These are phyloP conservation scores for Leccinum truebloodii DNA, from an alignment of 768 basidiomycete species.

Conservation along the genomic window DNA sequence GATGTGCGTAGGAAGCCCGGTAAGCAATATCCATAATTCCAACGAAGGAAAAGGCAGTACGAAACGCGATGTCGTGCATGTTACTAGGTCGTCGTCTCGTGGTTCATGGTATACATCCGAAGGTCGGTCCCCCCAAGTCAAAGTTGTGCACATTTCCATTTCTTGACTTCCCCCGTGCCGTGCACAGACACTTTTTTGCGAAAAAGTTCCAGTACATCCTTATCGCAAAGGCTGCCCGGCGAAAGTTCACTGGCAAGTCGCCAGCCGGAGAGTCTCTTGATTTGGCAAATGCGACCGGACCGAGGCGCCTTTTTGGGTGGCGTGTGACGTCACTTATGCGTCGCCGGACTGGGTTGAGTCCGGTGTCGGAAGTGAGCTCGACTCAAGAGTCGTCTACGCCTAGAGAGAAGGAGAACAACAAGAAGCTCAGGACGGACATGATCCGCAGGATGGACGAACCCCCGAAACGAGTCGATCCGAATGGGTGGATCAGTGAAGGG, in stretches of 20 bases:
- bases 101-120: constrained; percentile 80
- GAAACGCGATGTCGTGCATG: not conserved
- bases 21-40: constrained; percentile 37
- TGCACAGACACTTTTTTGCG: constrained; percentile 54
- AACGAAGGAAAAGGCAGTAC: not conserved
- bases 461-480: constrained; percentile 72
- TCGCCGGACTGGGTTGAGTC: constrained; percentile 28
- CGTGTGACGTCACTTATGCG: constrained; percentile 36
- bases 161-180: not conserved
- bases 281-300: constrained; percentile 18
- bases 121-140: constrained; percentile 41
- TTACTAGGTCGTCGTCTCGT: constrained; percentile 70
- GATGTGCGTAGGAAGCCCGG: constrained; percentile 77
- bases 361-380: constrained; percentile 24
- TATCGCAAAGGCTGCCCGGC: constrained; percentile 41
- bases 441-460: constrained; percentile 71
- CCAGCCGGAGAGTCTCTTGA: constrained; percentile 24
- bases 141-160: not conserved
- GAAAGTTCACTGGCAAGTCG: constrained; percentile 10
- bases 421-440: constrained; percentile 64
- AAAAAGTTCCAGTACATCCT: constrained; percentile 64
- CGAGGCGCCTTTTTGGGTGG: constrained; percentile 24
- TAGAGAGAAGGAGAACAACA: constrained; percentile 27
- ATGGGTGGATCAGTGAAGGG: constrained; percentile 64
- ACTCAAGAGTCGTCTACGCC: constrained; percentile 17